These are phyloP conservation scores for Thielaviopsis punctulata DNA, from an alignment of 2,329 filamentous ascomycete genomes.

Conservation along the genomic window DNA sequence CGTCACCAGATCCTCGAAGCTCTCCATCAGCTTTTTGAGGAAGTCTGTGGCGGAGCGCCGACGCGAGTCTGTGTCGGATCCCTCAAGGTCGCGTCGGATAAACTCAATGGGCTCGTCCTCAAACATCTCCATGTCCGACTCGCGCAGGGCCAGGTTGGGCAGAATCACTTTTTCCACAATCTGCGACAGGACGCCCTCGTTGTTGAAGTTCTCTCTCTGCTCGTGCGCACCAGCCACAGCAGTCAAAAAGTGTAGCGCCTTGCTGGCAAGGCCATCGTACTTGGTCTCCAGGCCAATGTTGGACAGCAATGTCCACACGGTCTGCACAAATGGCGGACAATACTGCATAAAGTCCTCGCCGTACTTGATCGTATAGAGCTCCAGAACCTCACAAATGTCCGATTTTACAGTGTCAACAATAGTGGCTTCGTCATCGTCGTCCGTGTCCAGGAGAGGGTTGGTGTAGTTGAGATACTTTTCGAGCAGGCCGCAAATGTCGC, in stretches of 20 bases:
- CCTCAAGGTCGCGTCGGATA: conserved; percentile 85
- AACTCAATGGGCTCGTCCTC: conserved; percentile 99
- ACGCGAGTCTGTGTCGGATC: conserved; percentile 87
- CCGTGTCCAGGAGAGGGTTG: conserved; percentile 64
- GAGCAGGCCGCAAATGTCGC: conserved; percentile 57
- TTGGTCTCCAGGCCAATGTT: conserved; percentile 75
- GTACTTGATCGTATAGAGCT: conserved; percentile 86
- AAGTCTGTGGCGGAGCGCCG: conserved; percentile 90
- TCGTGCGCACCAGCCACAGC: conserved; percentile 63
- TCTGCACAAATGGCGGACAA: conserved; percentile 70
- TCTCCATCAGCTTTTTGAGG: conserved; percentile 70
- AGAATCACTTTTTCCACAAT: conserved; percentile 93
- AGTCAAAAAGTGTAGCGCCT: conserved; percentile 84
- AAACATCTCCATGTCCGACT: conserved; percentile 88
- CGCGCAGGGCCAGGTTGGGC: conserved; percentile 78
- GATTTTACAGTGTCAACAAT: conserved; percentile 75
- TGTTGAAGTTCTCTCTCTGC: conserved; percentile 75
- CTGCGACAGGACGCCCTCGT: conserved; percentile 59
- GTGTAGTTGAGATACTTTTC: conserved; percentile 89
- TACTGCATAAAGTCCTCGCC: conserved; percentile 80
- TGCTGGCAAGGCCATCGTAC: conserved; percentile 87
- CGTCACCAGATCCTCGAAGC: conserved; percentile 74
- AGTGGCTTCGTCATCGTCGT: conserved; percentile 80
- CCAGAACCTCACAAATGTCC: conserved; percentile 79
- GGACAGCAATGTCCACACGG: conserved; percentile 81